These are phyloP conservation scores for Phyllosticta citrichinensis DNA, from an alignment of 2,329 filamentous ascomycete species.

Conservation along the genomic window DNA sequence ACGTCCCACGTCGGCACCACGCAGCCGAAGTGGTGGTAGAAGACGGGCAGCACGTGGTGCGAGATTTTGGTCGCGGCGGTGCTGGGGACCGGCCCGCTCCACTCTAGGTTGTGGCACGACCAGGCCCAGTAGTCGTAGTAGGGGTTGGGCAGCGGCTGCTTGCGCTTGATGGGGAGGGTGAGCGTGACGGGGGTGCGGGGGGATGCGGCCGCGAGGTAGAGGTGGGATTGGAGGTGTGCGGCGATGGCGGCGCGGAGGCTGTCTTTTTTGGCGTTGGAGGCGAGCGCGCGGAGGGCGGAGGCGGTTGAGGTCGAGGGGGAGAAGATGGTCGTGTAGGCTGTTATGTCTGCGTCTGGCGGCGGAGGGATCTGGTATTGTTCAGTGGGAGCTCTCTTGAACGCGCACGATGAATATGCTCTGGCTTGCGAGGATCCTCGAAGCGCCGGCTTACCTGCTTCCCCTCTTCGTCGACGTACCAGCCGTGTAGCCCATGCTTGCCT, in stretches of 20 bases:
- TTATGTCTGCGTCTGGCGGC: conserved; percentile 49
- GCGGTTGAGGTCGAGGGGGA: conserved; percentile 47
- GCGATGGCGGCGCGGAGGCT: conserved; percentile 51
- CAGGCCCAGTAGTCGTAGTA: conserved; percentile 60
- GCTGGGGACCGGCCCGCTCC: conserved; percentile 49
- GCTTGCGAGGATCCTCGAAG: conserved; percentile 6
- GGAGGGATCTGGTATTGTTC: conserved; percentile 19
- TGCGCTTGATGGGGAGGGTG: conserved; percentile 25
- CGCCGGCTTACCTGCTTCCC: conserved; percentile 18
- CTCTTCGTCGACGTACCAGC: conserved; percentile 40
- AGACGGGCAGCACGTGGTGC: conserved; percentile 60
- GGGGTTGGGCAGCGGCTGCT: conserved; percentile 45
- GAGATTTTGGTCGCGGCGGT: conserved; percentile 45
- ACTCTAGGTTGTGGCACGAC: conserved; percentile 53
- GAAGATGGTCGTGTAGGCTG: conserved; percentile 60
- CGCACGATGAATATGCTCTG: background rate
- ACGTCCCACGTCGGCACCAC: conserved; percentile 58
- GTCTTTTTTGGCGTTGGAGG: conserved; percentile 54
- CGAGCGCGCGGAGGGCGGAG: conserved; percentile 53
- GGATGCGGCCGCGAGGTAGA: conserved; percentile 38
- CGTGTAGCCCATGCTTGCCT: conserved; percentile 37
- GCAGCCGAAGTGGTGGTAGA: conserved; percentile 75
- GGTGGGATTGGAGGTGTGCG: conserved; percentile 40
- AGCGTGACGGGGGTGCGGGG: conserved; percentile 21
- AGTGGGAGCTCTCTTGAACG: background rate